Base-by-base conservation (phyloP, 2,329 filamentous ascomycete genomes). In the Aureobasidium leucospermi region DNA sequence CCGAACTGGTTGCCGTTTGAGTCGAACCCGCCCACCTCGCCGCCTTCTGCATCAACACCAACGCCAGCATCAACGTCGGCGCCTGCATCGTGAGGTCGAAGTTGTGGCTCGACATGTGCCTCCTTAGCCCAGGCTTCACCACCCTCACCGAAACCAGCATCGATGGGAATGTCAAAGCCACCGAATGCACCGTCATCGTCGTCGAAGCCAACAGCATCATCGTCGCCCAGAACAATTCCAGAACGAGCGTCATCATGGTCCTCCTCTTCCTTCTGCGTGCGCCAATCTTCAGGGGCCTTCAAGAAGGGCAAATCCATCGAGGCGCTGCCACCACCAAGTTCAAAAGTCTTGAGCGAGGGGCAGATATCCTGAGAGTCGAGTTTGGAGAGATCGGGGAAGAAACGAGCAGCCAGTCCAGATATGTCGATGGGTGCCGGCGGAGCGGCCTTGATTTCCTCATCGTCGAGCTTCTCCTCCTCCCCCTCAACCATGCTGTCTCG, bases 51-150 rank as follows among this genome's bases (percentile, higher is more conserved):
- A 28, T 67, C 76, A 9, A 78, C 75, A 19, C 80, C 76, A 32
- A 81, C 81, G 1, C 84, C 82, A 39, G 81, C 74, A 39, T 75
- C 81, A 51, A 80, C 73, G 1, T 81, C 61, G 8, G 59, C 56
- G 16, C 57, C 82, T 31, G 81, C 80, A 66, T 85, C 83, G 66
- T 90, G 90, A 28, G 93, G 85, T 53, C 90, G 88, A 77, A 91
- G 88, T 75, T 95, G 90, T 43, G 89, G 90, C 67, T 93, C 89
- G 19, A 93, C 77, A 10, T 89, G 92, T 42, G 92, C 91, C 71
- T 96, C 90, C 66, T 86, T 85, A 5, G 93, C 94, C 93, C 94
- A 99, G 1, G 88, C 90, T 72, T 99, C 94, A 63, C 94, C 94
- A 61, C 94, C 94, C 71, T 97, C 92, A 29, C 94, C 94, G 70